Conservation (phyloP, 73 alveolate genomes). For the Paramecium pentaurelia region DNA sequence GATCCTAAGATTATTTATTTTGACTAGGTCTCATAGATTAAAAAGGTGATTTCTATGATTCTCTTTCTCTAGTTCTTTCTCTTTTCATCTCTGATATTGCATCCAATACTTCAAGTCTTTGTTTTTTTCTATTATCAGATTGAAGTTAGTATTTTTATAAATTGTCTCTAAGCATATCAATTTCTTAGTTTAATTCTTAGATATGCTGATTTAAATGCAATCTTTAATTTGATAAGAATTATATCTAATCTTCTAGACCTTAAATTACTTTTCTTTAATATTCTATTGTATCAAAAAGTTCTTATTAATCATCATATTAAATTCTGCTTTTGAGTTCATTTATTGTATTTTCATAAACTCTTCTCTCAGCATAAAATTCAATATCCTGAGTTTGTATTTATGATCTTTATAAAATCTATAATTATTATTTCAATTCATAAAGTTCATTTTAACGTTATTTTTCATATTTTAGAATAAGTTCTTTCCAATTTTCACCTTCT, state of each 20-base stretch:
- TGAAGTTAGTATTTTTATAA: not conserved
- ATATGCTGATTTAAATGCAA: not conserved
- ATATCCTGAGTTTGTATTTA: not conserved
- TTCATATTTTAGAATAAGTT: not conserved
- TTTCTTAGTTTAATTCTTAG: not conserved
- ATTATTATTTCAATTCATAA: constrained; percentile 8
- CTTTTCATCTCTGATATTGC: constrained; percentile 28
- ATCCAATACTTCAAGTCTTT: constrained; percentile 10
- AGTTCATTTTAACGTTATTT: constrained; percentile 32
- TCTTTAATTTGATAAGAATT: not conserved
- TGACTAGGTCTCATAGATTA: not conserved
- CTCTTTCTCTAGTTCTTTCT: constrained; percentile 39
- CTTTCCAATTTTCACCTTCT: constrained; percentile 44
- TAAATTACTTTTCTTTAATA: not conserved
- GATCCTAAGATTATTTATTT: not conserved
- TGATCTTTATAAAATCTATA: constrained; percentile 33
- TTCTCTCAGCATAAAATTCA: constrained; percentile 40
- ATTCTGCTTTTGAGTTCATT: not conserved
- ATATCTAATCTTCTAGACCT: not conserved
- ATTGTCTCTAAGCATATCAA: not conserved
- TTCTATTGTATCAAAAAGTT: constrained; percentile 20
- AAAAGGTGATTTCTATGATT: not conserved
- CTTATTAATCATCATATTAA: not conserved
- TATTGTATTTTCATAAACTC: constrained; percentile 17
- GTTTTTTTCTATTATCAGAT: constrained; percentile 26